Evolutionary conservation across 805 yeast species (phyloP), one percentile per base, ranked within the genome.

Genomic region (Candida cerambycidarum): DNA sequence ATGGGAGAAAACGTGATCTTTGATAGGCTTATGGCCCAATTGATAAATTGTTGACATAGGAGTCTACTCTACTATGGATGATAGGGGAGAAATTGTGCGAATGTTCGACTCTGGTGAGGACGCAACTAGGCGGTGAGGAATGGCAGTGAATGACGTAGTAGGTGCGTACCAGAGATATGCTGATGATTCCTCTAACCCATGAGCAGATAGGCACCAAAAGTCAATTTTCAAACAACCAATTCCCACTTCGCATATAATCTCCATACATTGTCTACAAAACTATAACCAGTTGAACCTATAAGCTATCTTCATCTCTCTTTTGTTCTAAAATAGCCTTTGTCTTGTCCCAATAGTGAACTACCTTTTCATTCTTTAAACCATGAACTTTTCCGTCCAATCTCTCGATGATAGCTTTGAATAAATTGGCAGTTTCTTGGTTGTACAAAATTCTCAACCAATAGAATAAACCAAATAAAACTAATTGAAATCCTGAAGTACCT

Each of bases 1-100:
- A 16, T 76, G 73, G 19, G 89, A 82, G 66, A 88, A 90, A 45
- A 89, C 83, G 64, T 92, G 98, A 61, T 93, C 96, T 57, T 90
- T 87, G 56, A 90, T 87, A 49, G 97, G 92, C 43, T 76, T 77
- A 62, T 83, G 86, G 51, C 95, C 89, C 57, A 92, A 79, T 58
- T 78, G 82, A 61, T 78, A 82, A 31, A 65, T 59, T 39, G 80
- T 73, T 11, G 50, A 36, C 49, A 46, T 48, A 48, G 54, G 53
- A 51, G 52, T 42, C 30, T 5, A 18, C 38, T 39, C 38, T 31
- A 40, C 44, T 39, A 44, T 14, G 21, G 19, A 8, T 16, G 33
- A 15, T 3, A n/a, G n/a, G n/a, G 4, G 19, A 8, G 15, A 16
- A 15, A 38, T 7, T 17, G 41, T n/a, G 36, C 14, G 32, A 34